phyloP scores from a whole-genome alignment of 225 moss, liverwort and hornwort species.

The Ulota crispa region DNA sequence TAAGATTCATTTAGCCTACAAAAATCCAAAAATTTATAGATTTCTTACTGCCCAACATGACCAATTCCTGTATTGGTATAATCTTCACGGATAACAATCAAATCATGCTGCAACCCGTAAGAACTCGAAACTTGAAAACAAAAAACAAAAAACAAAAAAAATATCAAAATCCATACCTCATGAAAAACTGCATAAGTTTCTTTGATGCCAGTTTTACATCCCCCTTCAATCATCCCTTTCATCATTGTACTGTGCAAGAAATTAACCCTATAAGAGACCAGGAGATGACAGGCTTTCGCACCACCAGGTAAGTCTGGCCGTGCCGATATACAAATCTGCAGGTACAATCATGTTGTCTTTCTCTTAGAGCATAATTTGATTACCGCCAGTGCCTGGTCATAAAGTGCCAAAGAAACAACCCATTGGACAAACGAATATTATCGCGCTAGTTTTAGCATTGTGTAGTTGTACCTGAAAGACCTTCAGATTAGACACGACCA shows the following conservation, averaged over 20 bases:
- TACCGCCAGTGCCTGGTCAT: not conserved
- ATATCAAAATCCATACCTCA: slow-evolving; percentile 22
- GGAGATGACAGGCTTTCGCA: slow-evolving; percentile 22
- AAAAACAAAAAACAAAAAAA: not conserved
- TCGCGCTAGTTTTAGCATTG: not conserved
- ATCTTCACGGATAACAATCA: not conserved
- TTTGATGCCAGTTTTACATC: slow-evolving; percentile 21
- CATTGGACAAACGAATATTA: not conserved
- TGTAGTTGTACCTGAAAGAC: not conserved
- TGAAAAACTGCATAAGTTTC: slow-evolving; percentile 16
- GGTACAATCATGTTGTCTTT: not conserved
- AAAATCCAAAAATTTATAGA: not conserved
- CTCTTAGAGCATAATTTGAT: not conserved
- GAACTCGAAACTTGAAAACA: not conserved
- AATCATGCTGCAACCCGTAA: not conserved
- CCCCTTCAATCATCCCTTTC: slow-evolving; percentile 26
- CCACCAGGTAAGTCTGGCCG: slow-evolving; percentile 12
- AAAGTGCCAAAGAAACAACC: not conserved
- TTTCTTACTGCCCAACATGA: not conserved
- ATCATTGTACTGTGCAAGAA: slow-evolving; percentile 25
- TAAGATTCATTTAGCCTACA: not conserved
- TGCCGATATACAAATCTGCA: slow-evolving; percentile 52
- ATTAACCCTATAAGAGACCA: slow-evolving; percentile 23
- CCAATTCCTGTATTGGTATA: not conserved
- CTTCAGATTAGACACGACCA: not conserved